Conservation (phyloP, 148 eudicot genomes). For the Tetragonia tetragonoides region DNA sequence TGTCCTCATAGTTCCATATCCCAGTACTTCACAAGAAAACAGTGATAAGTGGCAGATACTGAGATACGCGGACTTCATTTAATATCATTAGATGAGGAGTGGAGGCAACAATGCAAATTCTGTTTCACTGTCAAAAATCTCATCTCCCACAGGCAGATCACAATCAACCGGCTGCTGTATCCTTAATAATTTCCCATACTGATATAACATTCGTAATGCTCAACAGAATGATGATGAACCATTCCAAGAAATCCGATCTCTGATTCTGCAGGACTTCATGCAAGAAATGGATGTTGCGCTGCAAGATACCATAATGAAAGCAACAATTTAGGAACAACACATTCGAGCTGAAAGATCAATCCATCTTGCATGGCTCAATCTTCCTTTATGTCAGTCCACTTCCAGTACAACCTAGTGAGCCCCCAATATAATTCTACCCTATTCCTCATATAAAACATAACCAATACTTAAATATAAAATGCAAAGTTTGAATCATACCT, state of each 20-base stretch:
- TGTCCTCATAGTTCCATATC: too few relatives aligned
- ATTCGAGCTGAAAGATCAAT: background rate
- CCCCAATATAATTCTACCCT: background rate
- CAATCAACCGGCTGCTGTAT: constrained; percentile 39
- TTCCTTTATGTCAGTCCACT: background rate
- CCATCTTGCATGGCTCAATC: background rate
- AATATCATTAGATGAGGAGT: background rate
- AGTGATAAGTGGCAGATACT: too few relatives aligned
- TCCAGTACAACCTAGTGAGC: background rate
- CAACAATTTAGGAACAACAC: background rate
- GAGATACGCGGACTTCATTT: too few relatives aligned
- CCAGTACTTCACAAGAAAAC: too few relatives aligned
- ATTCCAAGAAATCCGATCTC: constrained; percentile 81
- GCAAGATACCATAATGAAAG: constrained; percentile 24
- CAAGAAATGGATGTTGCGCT: constrained; percentile 97
- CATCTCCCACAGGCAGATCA: constrained; percentile 16
- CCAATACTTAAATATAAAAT: background rate
- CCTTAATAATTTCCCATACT: constrained; percentile 63
- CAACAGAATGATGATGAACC: constrained; percentile 86
- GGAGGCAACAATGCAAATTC: too few relatives aligned
- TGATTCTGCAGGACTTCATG: constrained; percentile 96
- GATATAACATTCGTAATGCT: constrained; percentile 64
- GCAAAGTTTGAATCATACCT: constrained; percentile 42
- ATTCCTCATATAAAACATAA: background rate
- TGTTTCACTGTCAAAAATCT: too few relatives aligned